Conservation (phyloP, 345 rosid species). For the Populus alba region DNA sequence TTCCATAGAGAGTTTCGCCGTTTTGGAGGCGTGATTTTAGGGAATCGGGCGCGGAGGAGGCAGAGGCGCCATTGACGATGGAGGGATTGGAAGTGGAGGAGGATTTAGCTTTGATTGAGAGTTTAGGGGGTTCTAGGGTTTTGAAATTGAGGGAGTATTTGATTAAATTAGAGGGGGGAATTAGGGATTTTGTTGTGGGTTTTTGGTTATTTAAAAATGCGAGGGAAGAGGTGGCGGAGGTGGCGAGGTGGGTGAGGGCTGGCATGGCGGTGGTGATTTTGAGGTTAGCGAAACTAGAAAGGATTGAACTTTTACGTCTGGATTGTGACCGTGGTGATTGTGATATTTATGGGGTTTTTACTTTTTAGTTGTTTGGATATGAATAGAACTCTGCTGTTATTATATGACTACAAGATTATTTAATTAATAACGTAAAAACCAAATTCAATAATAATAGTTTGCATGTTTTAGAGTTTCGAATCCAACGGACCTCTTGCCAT, state of each 20-base stretch:
- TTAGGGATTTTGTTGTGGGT: constrained; percentile 2
- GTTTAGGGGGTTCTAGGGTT: constrained; percentile 20
- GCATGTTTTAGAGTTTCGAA: too few species aligned
- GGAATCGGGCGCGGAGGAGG: constrained; percentile 23
- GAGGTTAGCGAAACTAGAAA: too few species aligned
- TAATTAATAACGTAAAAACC: too few species aligned
- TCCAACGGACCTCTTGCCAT: too few species aligned
- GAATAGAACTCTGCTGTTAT: not conserved
- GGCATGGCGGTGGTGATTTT: constrained; percentile 22
- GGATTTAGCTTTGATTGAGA: constrained; percentile 27
- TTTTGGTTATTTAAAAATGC: not conserved
- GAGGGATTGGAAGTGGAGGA: constrained; percentile 31
- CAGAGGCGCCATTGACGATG: not conserved
- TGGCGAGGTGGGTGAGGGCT: not conserved
- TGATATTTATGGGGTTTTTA: not conserved
- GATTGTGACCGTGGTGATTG: not conserved
- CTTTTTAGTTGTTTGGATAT: not conserved
- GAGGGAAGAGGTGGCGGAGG: not conserved
- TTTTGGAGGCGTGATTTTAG: constrained; percentile 71
- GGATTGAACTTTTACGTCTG: not conserved
- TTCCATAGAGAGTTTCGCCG: constrained; percentile 76
- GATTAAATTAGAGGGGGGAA: not conserved
- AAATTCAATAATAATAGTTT: too few species aligned
- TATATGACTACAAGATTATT: too few species aligned
- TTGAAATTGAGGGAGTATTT: constrained; percentile 13